Conservation (phyloP, 805 yeast genomes). For the Candida takata region DNA sequence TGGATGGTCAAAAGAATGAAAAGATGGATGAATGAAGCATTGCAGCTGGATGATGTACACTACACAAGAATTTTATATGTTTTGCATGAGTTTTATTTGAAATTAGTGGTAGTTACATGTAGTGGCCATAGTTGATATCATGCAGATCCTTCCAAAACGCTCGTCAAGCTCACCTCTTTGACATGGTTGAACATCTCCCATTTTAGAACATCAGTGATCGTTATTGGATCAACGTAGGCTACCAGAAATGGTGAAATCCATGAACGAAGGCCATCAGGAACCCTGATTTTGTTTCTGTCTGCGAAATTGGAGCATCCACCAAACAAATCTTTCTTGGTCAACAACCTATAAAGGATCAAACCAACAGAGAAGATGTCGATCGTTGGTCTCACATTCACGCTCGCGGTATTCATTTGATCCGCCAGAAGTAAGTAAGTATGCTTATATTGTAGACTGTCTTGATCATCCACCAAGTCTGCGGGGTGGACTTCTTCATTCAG, state of each 20-base stretch:
- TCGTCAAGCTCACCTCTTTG: neutral
- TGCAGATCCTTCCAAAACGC: too few species aligned
- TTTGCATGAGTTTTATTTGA: too few species aligned
- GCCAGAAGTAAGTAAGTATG: neutral
- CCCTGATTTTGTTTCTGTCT: neutral
- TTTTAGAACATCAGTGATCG: neutral
- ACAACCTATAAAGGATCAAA: slow-evolving; percentile 1
- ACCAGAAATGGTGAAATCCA: slow-evolving; percentile 1
- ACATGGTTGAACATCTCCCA: neutral
- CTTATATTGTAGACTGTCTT: neutral
- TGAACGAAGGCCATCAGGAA: too few species aligned
- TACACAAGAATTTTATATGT: neutral
- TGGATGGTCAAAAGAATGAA: slow-evolving; percentile 24
- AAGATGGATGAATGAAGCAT: neutral
- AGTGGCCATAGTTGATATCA: too few species aligned
- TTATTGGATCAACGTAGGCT: neutral
- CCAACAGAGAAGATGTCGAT: slow-evolving; percentile 1
- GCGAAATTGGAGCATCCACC: neutral
- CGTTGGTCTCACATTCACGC: neutral
- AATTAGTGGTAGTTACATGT: too few species aligned
- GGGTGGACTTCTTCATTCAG: neutral
- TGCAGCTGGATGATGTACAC: too few species aligned
- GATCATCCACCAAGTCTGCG: neutral
- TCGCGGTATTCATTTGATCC: neutral
- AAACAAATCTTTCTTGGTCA: slow-evolving; percentile 1